These are phyloP conservation scores for Pulveroboletus sp. DNA, from an alignment of 768 basidiomycete genomes.

Conservation along the genomic window DNA sequence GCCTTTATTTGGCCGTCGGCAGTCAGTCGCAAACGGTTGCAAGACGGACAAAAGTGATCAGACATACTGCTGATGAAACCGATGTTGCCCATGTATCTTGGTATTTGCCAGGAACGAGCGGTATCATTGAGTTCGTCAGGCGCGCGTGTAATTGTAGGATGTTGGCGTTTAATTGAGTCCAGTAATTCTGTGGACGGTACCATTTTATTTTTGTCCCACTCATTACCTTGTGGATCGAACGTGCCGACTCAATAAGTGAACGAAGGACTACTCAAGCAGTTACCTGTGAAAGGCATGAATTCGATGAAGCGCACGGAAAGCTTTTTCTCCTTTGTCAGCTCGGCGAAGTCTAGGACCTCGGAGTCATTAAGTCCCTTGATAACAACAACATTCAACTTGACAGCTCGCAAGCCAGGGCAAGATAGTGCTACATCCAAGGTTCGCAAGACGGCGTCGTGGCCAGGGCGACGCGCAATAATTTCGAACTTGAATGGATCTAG, in stretches of 20 bases:
- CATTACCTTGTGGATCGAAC: slow-evolving; percentile 53
- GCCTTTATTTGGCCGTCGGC: slow-evolving; percentile 90
- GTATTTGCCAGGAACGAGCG: slow-evolving; percentile 74
- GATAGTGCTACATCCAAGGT: slow-evolving; percentile 60
- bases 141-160: slow-evolving; percentile 52
- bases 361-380: slow-evolving; percentile 75
- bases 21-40: slow-evolving; percentile 81
- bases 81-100: slow-evolving; percentile 62
- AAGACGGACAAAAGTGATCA: slow-evolving; percentile 84
- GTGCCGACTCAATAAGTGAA: slow-evolving; percentile 2
- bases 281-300: slow-evolving; percentile 92
- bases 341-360: slow-evolving; percentile 77
- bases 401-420: slow-evolving; percentile 44
- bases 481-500: slow-evolving; percentile 85
- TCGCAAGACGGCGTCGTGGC: slow-evolving; percentile 71
- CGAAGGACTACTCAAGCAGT: slow-evolving; percentile 6
- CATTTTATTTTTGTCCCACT: slow-evolving; percentile 82
- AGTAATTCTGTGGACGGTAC: slow-evolving; percentile 68
- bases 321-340: slow-evolving; percentile 58
- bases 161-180: slow-evolving; percentile 38
- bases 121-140: slow-evolving; percentile 73
- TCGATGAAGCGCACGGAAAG: slow-evolving; percentile 85
- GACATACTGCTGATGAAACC: slow-evolving; percentile 96
- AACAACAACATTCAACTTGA: slow-evolving; percentile 85
- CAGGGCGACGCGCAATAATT: slow-evolving; percentile 74